These are phyloP conservation scores for Sugiyamaella novakii DNA, from an alignment of 1,139 yeast species.

Conservation along the genomic window DNA sequence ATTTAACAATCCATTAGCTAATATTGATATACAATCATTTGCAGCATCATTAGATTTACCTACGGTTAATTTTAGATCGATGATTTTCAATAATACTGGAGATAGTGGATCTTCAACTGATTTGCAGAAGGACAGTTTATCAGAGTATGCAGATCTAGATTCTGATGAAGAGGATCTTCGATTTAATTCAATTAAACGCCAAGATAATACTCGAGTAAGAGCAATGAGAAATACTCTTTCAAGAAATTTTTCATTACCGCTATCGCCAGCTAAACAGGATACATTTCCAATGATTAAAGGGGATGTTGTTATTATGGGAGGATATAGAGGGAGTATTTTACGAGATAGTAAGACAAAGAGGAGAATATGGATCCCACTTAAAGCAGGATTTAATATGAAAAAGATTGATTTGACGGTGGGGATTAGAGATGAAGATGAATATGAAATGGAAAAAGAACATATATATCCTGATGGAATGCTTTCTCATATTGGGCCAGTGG, in stretches of 20 bases:
- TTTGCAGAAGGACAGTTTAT: constrained; percentile 13
- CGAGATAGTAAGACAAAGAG: constrained; percentile 64
- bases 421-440: constrained; percentile 64
- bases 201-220: constrained; percentile 65
- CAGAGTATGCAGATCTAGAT: constrained; percentile 13
- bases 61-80: constrained; percentile 18
- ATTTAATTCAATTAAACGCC: constrained; percentile 57
- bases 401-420: constrained; percentile 73
- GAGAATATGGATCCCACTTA: constrained; percentile 83
- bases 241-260: constrained; percentile 44
- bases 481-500: constrained; percentile 85
- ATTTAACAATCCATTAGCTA: constrained; percentile 38
- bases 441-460: constrained; percentile 48
- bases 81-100: constrained; percentile 12
- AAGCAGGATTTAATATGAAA: constrained; percentile 77
- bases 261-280: constrained; percentile 31
- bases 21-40: constrained; percentile 28
- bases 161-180: constrained; percentile 55
- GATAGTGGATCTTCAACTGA: constrained; percentile 10
- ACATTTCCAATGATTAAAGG: constrained; percentile 58
- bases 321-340: constrained; percentile 83
- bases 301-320: constrained; percentile 78
- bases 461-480: constrained; percentile 77
- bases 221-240: constrained; percentile 68
- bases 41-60: constrained; percentile 14